Conservation (phyloP, 148 eudicot species). For the Persicaria tinctoria region DNA sequence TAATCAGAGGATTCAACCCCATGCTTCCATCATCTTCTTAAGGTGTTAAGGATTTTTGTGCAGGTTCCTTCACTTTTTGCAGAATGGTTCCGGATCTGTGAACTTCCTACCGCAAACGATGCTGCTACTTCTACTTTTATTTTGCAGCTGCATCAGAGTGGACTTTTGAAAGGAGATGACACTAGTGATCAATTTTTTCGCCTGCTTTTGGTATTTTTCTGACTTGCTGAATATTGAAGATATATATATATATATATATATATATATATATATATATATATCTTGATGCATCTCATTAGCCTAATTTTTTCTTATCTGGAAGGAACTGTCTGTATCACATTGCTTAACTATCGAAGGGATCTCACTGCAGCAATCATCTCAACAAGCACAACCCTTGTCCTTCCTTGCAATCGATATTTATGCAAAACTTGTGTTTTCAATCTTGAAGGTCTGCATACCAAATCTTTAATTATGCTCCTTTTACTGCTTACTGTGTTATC, state of each 20-base stretch:
- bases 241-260: background rate
- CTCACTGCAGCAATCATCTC: constrained; percentile 46
- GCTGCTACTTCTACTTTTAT: constrained; percentile 43
- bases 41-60: constrained; percentile 11
- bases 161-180: constrained; percentile 85
- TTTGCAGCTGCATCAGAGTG: constrained; percentile 59
- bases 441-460: constrained; percentile 59
- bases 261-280: no score
- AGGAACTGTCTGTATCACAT: constrained; percentile 90
- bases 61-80: constrained; percentile 69
- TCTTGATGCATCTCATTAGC: background rate
- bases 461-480: background rate
- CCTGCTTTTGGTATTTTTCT: constrained; percentile 45
- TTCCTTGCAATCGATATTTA: constrained; percentile 91
- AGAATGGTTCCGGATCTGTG: constrained; percentile 73
- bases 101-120: constrained; percentile 71
- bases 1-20: background rate
- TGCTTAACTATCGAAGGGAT: constrained; percentile 61
- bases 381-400: constrained; percentile 58
- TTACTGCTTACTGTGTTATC: background rate
- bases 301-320: constrained; percentile 14
- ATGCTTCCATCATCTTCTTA: constrained; percentile 3
- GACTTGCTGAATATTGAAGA: background rate
- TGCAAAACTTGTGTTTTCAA: constrained; percentile 71
- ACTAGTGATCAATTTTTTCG: constrained; percentile 74